These are phyloP conservation scores for Dryadomyces sulphureus DNA, from an alignment of 2,329 filamentous ascomycete genomes.

Conservation along the genomic window DNA sequence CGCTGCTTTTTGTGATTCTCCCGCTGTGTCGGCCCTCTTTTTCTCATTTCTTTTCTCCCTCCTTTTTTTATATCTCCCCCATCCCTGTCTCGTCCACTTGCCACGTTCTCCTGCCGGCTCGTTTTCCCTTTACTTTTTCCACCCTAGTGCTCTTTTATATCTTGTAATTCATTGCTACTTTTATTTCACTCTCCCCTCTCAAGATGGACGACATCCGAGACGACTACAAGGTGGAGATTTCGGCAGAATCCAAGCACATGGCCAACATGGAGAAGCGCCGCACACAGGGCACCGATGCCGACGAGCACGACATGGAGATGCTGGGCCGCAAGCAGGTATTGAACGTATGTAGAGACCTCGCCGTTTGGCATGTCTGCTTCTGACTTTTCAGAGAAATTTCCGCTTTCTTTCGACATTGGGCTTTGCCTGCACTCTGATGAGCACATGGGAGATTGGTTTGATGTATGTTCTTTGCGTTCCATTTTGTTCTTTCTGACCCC, in stretches of 20 bases:
- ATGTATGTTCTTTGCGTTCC: slow-evolving; percentile 14
- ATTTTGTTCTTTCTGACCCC: background rate
- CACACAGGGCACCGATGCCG: slow-evolving; percentile 13
- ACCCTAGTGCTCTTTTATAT: background rate
- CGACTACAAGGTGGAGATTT: slow-evolving; percentile 8
- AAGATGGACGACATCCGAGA: slow-evolving; percentile 7
- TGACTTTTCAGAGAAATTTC: slow-evolving; percentile 27
- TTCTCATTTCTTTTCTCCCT: background rate
- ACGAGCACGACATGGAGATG: slow-evolving; percentile 19
- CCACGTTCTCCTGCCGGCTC: background rate
- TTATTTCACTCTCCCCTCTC: slow-evolving; percentile 2
- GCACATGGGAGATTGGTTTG: slow-evolving; percentile 37
- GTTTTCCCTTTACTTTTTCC: background rate
- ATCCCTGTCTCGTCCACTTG: background rate
- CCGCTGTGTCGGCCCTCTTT: background rate
- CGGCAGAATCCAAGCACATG: slow-evolving; percentile 5
- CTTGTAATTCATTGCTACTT: background rate
- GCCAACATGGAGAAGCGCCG: slow-evolving; percentile 10
- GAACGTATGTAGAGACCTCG: slow-evolving; percentile 6
- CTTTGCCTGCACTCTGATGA: slow-evolving; percentile 36
- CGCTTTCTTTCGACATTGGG: slow-evolving; percentile 33
- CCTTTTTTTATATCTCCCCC: background rate
- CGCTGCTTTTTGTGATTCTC: no score
- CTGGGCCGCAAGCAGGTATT: slow-evolving; percentile 12
- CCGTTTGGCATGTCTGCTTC: background rate